These are phyloP conservation scores for Ganoderma boninense DNA, from an alignment of 1,284 basidiomycete species.

Conservation along the genomic window DNA sequence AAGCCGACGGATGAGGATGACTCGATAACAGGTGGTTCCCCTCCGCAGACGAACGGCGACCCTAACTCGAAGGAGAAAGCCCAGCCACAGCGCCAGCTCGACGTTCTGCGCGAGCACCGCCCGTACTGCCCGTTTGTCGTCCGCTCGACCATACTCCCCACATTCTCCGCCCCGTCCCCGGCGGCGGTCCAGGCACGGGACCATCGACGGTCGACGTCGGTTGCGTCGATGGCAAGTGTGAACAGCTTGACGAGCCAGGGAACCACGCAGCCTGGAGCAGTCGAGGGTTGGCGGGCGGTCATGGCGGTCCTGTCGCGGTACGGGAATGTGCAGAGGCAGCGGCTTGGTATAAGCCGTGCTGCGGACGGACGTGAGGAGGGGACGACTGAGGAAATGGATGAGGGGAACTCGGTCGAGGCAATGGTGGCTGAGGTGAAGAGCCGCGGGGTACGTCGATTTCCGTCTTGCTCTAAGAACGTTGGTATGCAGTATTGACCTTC, in stretches of 20 bases:
- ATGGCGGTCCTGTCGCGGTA: slow-evolving; percentile 70
- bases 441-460: slow-evolving; percentile 62
- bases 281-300: slow-evolving; percentile 85
- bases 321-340: slow-evolving; percentile 65
- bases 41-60: background rate
- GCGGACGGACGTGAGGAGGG: slow-evolving; percentile 21
- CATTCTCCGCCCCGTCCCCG: slow-evolving; percentile 51
- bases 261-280: slow-evolving; percentile 41
- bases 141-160: slow-evolving; percentile 70
- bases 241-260: slow-evolving; percentile 36
- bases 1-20: slow-evolving; percentile 25
- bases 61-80: slow-evolving; percentile 22
- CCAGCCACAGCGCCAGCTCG: slow-evolving; percentile 62
- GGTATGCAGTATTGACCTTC: slow-evolving; percentile 9
- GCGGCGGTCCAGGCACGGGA: slow-evolving; percentile 7
- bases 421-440: slow-evolving; percentile 80
- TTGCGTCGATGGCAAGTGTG: slow-evolving; percentile 38
- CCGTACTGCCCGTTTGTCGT: slow-evolving; percentile 84
- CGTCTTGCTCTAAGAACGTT: background rate
- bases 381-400: slow-evolving; percentile 36
- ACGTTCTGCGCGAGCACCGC: slow-evolving; percentile 80
- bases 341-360: slow-evolving; percentile 43
- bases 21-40: slow-evolving; percentile 15
- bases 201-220: slow-evolving; percentile 37
- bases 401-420: slow-evolving; percentile 67